Conservation (phyloP, 1,139 yeast species). For the Saccharomycopsis hybrid region DNA sequence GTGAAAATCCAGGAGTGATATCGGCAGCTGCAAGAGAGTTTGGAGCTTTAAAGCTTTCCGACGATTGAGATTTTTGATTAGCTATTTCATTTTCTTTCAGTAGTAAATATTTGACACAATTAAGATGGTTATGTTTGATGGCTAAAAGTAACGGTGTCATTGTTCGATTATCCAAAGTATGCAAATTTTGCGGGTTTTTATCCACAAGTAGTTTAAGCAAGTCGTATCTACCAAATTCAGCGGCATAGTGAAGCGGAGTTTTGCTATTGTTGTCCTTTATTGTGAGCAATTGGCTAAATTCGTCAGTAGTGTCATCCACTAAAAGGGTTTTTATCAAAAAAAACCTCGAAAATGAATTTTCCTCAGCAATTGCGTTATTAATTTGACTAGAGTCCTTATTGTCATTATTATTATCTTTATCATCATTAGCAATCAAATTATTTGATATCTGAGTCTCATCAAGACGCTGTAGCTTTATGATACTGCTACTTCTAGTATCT, state of each 20-base stretch:
- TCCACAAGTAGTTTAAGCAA: constrained; percentile 33
- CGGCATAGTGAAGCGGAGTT: constrained; percentile 83
- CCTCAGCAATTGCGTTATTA: constrained; percentile 30
- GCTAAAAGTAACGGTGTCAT: constrained; percentile 80
- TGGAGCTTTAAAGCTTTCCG: neutral
- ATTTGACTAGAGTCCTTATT: neutral
- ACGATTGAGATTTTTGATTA: neutral
- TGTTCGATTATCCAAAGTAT: constrained; percentile 61
- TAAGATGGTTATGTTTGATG: constrained; percentile 60
- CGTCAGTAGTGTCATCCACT: constrained; percentile 24
- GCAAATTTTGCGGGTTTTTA: constrained; percentile 25
- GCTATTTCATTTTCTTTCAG: constrained; percentile 9
- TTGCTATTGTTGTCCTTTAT: constrained; percentile 59
- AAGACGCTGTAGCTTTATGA: constrained; percentile 1
- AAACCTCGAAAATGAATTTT: constrained; percentile 23
- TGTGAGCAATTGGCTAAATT: constrained; percentile 29
- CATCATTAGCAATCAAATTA: neutral
- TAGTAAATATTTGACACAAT: constrained; percentile 44
- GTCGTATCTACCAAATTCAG: constrained; percentile 59
- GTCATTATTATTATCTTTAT: neutral
- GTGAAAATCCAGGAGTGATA: constrained; percentile 52
- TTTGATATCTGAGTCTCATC: neutral
- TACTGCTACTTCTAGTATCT: neutral
- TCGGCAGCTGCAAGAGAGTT: constrained; percentile 40
- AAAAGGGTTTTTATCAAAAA: constrained; percentile 26